phyloP scores from a whole-genome alignment of 2,329 filamentous ascomycete species.

The Akanthomyces dipterigenus region DNA sequence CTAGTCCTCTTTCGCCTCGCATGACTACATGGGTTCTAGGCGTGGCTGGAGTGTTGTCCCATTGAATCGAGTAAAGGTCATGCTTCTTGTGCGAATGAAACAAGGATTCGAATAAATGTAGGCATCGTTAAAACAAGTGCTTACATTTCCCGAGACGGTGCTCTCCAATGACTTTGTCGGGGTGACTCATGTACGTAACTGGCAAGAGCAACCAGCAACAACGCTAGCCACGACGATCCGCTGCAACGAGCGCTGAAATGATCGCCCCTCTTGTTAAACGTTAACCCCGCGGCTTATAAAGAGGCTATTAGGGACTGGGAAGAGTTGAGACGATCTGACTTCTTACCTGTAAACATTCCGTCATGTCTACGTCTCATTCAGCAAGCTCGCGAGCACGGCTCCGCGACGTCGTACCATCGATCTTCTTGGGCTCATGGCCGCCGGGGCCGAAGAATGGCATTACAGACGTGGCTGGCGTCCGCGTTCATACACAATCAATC shows the following conservation, averaged over 20 bases:
- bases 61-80: no score
- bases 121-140: not conserved
- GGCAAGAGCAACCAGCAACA: not conserved
- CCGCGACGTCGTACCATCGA: slow-evolving; percentile 31
- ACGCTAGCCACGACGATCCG: not conserved
- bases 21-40: not conserved
- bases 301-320: no score
- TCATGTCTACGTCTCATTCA: not conserved
- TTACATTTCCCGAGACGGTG: not conserved
- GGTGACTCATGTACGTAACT: slow-evolving; percentile 7
- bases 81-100: not conserved
- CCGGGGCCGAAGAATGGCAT: slow-evolving; percentile 36
- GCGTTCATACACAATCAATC: slow-evolving; percentile 34
- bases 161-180: slow-evolving; percentile 11
- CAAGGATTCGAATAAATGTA: not conserved
- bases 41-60: not conserved
- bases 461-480: slow-evolving; percentile 37
- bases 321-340: not conserved
- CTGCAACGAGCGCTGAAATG: not conserved
- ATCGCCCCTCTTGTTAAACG: not conserved
- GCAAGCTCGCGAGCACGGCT: slow-evolving; percentile 19
- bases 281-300: not conserved
- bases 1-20: not conserved
- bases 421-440: slow-evolving; percentile 31
- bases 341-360: not conserved